phyloP scores from a whole-genome alignment of 345 rosid species.

The Toxicodendron radicans region DNA sequence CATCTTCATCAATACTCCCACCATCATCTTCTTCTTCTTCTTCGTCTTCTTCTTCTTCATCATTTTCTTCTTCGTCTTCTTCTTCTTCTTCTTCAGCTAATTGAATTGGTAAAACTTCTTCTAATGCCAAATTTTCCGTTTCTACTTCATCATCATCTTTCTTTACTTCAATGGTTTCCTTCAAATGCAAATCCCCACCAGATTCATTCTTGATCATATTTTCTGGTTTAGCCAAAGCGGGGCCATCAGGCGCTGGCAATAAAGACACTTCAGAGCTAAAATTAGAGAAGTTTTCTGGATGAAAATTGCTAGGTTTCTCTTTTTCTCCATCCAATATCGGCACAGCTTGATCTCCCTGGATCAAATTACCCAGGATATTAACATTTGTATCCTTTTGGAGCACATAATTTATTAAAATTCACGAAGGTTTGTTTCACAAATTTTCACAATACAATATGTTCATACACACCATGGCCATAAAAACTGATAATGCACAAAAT shows the following conservation, averaged over 20 bases:
- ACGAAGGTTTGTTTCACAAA: neutral
- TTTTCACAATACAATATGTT: neutral
- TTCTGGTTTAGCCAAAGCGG: neutral
- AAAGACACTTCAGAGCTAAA: constrained; percentile 19
- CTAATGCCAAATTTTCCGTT: neutral
- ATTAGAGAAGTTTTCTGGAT: constrained; percentile 23
- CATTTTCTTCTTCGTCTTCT: constrained; percentile 8
- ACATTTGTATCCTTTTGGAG: neutral
- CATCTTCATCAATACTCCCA: constrained; percentile 7
- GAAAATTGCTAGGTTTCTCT: constrained; percentile 7
- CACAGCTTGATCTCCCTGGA: constrained; percentile 35
- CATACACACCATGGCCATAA: neutral
- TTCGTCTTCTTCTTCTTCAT: constrained; percentile 2
- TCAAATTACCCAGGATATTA: constrained; percentile 16
- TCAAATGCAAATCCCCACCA: neutral
- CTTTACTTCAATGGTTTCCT: neutral
- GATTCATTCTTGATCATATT: constrained; percentile 7
- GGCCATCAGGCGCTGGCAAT: constrained; percentile 9
- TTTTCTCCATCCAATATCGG: constrained; percentile 9
- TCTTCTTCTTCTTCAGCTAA: constrained; percentile 21
- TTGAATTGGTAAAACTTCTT: neutral
- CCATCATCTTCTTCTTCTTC: constrained; percentile 13
- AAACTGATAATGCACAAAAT: neutral
- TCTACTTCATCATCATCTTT: constrained; percentile 14
- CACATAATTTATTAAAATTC: neutral